Evolutionary conservation across 2,329 filamentous ascomycete species (phyloP), one percentile per base, ranked within the genome.

Genomic region (Diaporthe destruens): DNA sequence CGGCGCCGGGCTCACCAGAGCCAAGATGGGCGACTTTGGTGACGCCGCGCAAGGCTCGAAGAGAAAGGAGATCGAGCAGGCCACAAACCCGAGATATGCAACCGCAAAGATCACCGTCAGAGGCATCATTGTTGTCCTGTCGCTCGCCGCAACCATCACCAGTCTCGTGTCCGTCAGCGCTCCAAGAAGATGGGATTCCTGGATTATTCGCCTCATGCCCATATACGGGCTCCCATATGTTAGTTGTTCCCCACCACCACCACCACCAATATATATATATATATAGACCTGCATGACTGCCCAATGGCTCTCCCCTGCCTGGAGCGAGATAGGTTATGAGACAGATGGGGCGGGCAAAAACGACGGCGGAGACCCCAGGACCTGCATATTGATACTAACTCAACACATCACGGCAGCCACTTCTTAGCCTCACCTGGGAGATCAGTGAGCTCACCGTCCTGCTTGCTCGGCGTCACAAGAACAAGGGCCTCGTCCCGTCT

Each of bases 11-110:
- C 32, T 20, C 11, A 25, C 39, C 4, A 53, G 12, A 47, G 23
- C 20, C 14, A 51, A 59, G 12, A 51, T 39, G 54, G 20, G 1
- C 20, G 20, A 49, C 9, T 29, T 1, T 4, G 36, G n/a, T 47
- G 47, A n/a, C 47, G 47, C 61, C n/a, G 32, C 47, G 47, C 29
- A 18, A 14, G n/a, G 20, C n/a, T 11, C 61, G 32, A 39, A 20
- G 54, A n/a, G 23, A 16, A 59, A 29, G 42, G 54, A 23, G 29
- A 18, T 59, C 32, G 54, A 44, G 12, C 44, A 53, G 54, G 55
- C 42, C 5, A 69, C 67, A 23, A 59, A 69, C 6, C 54, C 67
- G 18, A 23, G 14, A 69, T 69, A 55, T 55, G 67, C 54, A 5
- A 59, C 25, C 3, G 29, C 54, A 16, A 69, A 69, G 39, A 36